These are phyloP conservation scores for Naganishia antarctica DNA, from an alignment of 768 basidiomycete species.

Conservation along the genomic window DNA sequence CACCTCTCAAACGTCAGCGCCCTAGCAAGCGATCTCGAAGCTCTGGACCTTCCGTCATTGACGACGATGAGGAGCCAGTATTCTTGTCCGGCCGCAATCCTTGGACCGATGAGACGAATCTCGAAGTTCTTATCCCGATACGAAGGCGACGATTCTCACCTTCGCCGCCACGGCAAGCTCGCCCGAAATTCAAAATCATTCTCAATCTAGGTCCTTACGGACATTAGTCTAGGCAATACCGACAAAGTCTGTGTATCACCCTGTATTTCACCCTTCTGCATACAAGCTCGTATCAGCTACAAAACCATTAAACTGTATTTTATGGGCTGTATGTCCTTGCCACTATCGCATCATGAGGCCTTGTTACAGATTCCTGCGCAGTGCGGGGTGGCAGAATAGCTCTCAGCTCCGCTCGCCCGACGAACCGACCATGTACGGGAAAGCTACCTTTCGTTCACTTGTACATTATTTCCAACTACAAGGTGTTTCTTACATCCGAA, in stretches of 20 bases:
- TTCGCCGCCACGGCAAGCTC: neutral
- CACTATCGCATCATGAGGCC: neutral
- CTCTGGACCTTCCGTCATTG: too few relatives aligned
- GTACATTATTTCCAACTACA: too few relatives aligned
- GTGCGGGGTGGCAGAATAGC: too few relatives aligned
- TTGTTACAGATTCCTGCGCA: neutral
- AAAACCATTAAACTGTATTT: neutral
- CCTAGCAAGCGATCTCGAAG: too few relatives aligned
- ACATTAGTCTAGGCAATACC: neutral
- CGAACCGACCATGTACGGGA: too few relatives aligned
- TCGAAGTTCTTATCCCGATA: conserved; percentile 6
- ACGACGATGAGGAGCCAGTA: neutral
- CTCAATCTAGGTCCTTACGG: neutral
- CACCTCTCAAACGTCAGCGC: too few relatives aligned
- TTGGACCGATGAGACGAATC: neutral
- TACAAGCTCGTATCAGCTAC: neutral
- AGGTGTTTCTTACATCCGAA: too few relatives aligned
- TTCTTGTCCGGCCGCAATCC: neutral
- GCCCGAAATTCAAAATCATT: conserved; percentile 17
- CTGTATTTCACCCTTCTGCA: neutral
- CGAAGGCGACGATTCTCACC: neutral
- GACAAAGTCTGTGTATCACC: neutral
- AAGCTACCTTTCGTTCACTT: too few relatives aligned
- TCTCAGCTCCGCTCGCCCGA: too few relatives aligned
- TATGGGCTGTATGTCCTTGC: neutral